Percentiles rank a stretch among this genome's conserved stretches.
These are phyloP conservation scores for Rhodotorula kratochvilovae DNA, from an alignment of 768 basidiomycete genomes.

Conservation along the genomic window DNA sequence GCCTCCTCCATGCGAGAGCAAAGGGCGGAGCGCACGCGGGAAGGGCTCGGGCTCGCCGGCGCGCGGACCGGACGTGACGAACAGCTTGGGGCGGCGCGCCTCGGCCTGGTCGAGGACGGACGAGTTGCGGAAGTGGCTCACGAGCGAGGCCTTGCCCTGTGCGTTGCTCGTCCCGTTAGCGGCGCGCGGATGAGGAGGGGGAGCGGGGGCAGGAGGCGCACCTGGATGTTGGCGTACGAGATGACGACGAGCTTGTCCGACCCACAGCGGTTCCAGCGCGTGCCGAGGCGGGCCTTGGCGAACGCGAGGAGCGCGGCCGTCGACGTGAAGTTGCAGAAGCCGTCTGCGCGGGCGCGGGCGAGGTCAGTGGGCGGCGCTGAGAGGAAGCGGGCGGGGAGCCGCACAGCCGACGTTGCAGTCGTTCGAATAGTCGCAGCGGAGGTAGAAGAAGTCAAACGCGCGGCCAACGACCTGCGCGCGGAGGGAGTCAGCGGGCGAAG, in stretches of 20 bases:
- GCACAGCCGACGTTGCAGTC: constrained; percentile 47
- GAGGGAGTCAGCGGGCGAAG: constrained; percentile 64
- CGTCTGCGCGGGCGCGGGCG: constrained; percentile 63
- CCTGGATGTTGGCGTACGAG: constrained; percentile 85
- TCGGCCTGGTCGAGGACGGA: constrained; percentile 82
- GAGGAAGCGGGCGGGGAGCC: constrained; percentile 2
- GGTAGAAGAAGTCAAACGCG: constrained; percentile 77
- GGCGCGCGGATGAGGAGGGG: neutral
- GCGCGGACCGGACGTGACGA: constrained; percentile 63
- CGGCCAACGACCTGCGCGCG: constrained; percentile 66
- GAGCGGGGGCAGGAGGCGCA: constrained; percentile 47
- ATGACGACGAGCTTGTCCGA: constrained; percentile 86
- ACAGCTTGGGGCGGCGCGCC: constrained; percentile 75
- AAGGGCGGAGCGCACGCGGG: constrained; percentile 20
- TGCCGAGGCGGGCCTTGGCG: constrained; percentile 66
- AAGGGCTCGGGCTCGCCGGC: constrained; percentile 63
- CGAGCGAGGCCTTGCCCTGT: constrained; percentile 78
- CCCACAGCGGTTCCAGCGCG: constrained; percentile 89
- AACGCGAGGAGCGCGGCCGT: constrained; percentile 72
- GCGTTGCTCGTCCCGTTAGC: neutral
- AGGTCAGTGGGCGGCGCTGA: neutral
- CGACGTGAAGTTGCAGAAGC: constrained; percentile 78
- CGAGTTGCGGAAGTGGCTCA: constrained; percentile 89
- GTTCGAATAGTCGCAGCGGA: constrained; percentile 49
- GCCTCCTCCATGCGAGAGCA: too few species aligned